phyloP scores from a whole-genome alignment of 2,329 filamentous ascomycete genomes.

The Aspergillus tamarii region DNA sequence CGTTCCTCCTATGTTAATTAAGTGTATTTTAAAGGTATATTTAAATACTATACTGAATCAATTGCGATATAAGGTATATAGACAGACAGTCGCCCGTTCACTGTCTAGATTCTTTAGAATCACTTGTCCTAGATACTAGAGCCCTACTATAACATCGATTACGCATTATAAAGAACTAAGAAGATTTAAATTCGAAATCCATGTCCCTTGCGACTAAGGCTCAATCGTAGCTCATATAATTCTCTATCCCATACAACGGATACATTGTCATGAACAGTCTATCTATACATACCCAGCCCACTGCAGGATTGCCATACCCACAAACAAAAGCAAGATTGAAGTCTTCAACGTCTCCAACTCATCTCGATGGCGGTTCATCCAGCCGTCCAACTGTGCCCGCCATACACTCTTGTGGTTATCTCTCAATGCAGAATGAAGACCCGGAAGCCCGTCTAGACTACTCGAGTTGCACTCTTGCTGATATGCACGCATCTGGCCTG shows the following conservation, averaged over 20 bases:
- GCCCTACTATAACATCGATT: too few relatives aligned
- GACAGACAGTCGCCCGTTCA: too few relatives aligned
- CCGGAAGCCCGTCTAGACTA: conserved; percentile 64
- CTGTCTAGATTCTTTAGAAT: too few relatives aligned
- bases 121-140: too few relatives aligned
- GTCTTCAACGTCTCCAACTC: conserved; percentile 27
- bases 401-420: conserved; percentile 54
- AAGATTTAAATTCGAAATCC: neutral
- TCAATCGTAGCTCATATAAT: neutral
- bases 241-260: neutral
- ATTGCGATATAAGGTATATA: too few relatives aligned
- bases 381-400: conserved; percentile 42
- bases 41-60: too few relatives aligned
- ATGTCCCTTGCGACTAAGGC: neutral
- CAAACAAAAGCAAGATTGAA: conserved; percentile 22
- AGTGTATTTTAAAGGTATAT: too few relatives aligned
- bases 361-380: conserved; percentile 21
- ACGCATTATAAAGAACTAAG: too few relatives aligned
- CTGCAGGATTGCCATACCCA: conserved; percentile 24
- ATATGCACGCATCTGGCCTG: conserved; percentile 58
- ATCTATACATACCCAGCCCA: conserved; percentile 20
- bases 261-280: neutral
- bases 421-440: conserved; percentile 57
- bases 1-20: too few relatives aligned
- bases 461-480: conserved; percentile 58